These are phyloP conservation scores for Choiromyces venosus DNA, from an alignment of 495 filamentous ascomycete genomes.

Conservation along the genomic window DNA sequence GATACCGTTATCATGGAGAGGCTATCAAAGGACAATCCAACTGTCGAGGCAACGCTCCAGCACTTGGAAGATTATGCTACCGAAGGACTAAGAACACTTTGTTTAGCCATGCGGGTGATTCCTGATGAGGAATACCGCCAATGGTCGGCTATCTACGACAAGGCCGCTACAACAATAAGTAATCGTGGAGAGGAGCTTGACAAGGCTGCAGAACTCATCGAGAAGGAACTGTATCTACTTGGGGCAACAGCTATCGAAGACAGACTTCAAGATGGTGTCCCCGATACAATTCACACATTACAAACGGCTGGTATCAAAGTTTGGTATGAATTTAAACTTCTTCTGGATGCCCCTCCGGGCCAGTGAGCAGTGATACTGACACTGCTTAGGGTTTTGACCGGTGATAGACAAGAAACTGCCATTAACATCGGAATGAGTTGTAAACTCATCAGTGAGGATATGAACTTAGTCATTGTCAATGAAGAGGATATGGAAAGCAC, in stretches of 20 bases:
- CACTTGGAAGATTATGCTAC: constrained; percentile 98
- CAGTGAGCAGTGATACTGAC: background rate
- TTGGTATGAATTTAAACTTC: constrained; percentile 50
- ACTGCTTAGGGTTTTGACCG: constrained; percentile 65
- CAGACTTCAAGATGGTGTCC: constrained; percentile 92
- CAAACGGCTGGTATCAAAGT: constrained; percentile 98
- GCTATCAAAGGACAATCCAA: constrained; percentile 67
- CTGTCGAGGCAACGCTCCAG: constrained; percentile 77
- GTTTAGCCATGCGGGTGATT: constrained; percentile 89
- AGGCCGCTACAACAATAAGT: constrained; percentile 81
- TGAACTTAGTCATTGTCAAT: constrained; percentile 95
- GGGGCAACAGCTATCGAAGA: constrained; percentile 98
- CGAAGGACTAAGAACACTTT: constrained; percentile 90
- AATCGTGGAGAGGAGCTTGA: constrained; percentile 93
- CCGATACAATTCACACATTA: constrained; percentile 95
- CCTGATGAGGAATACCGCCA: constrained; percentile 84
- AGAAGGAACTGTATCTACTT: constrained; percentile 81
- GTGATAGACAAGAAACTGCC: constrained; percentile 96
- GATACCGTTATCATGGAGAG: constrained; percentile 96
- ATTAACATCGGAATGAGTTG: constrained; percentile 99
- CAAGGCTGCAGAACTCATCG: constrained; percentile 93
- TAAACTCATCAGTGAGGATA: constrained; percentile 96
- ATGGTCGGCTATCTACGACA: constrained; percentile 83
- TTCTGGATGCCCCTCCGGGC: background rate
- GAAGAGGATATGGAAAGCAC: constrained; percentile 73